These are phyloP conservation scores for Bonia amplexicaulis DNA, from an alignment of 176 grass and related monocot genomes.

Conservation along the genomic window DNA sequence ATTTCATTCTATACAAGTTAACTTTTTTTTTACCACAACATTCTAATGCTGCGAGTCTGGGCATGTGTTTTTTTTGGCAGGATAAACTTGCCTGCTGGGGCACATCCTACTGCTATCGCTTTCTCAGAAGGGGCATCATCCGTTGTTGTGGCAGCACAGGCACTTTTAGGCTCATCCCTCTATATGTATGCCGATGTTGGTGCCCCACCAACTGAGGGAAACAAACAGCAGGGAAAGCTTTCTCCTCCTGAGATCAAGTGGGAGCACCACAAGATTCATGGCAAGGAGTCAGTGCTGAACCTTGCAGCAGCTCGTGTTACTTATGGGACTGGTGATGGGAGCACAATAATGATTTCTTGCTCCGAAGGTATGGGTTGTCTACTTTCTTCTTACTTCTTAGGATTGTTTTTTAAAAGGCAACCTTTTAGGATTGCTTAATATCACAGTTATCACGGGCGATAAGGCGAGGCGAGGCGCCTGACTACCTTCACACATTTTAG, in stretches of 20 bases:
- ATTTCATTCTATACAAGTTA: too few relatives aligned
- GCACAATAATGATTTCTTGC: conserved; percentile 81
- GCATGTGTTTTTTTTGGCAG: conserved; percentile 23
- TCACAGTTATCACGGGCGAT: too few relatives aligned
- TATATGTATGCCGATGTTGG: conserved; percentile 87
- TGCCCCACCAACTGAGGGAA: conserved; percentile 46
- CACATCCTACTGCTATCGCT: conserved; percentile 68
- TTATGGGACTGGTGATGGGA: conserved; percentile 81
- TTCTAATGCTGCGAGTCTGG: not conserved
- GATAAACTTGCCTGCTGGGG: conserved; percentile 89
- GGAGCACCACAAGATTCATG: conserved; percentile 81
- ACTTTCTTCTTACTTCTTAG: not conserved
- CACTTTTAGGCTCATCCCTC: conserved; percentile 67
- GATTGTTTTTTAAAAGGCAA: not conserved
- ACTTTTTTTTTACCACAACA: too few relatives aligned
- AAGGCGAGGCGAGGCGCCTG: too few relatives aligned
- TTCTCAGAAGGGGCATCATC: conserved; percentile 80
- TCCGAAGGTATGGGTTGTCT: conserved; percentile 57
- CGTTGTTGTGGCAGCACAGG: conserved; percentile 80
- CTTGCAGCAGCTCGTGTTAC: conserved; percentile 60
- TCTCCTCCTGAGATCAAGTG: conserved; percentile 84
- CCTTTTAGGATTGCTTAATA: too few relatives aligned
- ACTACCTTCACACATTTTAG: too few relatives aligned
- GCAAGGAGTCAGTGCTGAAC: conserved; percentile 76
- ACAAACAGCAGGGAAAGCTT: conserved; percentile 65